Conservation (phyloP, 805 yeast genomes). For the Sugiyamaella smithiae region DNA sequence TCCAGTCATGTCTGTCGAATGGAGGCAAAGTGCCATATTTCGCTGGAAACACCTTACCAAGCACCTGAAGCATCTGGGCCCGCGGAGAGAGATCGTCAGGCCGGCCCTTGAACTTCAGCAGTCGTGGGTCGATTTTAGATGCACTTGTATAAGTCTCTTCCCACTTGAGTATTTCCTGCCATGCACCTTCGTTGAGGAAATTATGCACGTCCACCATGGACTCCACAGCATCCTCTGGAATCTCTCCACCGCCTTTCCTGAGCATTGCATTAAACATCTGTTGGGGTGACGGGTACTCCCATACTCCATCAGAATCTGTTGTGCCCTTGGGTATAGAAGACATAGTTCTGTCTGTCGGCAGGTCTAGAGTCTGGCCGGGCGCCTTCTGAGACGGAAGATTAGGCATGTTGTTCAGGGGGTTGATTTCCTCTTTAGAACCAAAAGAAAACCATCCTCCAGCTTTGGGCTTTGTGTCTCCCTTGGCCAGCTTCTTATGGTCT, state of each 20-base stretch:
- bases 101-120: constrained; percentile 84
- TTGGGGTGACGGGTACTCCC: constrained; percentile 99
- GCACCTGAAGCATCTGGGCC: constrained; percentile 62
- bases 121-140: constrained; percentile 64
- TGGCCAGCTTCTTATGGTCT: constrained; percentile 30
- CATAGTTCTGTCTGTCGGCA: constrained; percentile 80
- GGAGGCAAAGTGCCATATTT: constrained; percentile 78
- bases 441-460: constrained; percentile 10
- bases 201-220: constrained; percentile 97
- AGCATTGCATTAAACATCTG: constrained; percentile 99
- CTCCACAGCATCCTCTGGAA: constrained; percentile 94
- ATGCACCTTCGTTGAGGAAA: constrained; percentile 94
- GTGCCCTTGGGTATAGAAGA: constrained; percentile 88
- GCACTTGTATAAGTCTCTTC: constrained; percentile 65
- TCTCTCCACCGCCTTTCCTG: constrained; percentile 85
- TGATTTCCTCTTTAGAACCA: constrained; percentile 40
- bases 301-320: constrained; percentile 60
- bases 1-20: constrained; percentile 98
- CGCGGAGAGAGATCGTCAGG: constrained; percentile 87
- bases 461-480: too few relatives aligned
- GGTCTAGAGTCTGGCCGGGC: constrained; percentile 73
- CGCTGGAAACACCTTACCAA: constrained; percentile 71
- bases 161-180: constrained; percentile 94
- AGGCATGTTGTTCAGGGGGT: constrained; percentile 92
- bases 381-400: constrained; percentile 60